Conservation (phyloP, 169 alveolate species). For the Cyclospora cayetanensis region DNA sequence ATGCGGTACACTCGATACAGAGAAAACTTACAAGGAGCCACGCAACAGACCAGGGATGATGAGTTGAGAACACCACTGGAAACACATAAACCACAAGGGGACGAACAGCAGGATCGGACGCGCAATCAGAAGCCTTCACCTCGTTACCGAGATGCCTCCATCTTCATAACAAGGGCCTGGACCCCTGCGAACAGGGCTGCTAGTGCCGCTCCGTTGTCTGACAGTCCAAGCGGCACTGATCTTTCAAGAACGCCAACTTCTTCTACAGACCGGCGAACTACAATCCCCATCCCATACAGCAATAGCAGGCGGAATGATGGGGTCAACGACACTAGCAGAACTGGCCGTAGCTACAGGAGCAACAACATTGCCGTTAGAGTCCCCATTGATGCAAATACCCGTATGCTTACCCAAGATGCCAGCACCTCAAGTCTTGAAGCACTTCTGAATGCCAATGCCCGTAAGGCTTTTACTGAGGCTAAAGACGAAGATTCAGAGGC, state of each 20-base stretch:
- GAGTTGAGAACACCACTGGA: neutral
- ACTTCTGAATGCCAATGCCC: no score
- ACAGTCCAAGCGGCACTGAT: neutral
- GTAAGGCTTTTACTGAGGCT: no score
- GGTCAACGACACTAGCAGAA: no score
- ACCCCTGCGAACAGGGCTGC: neutral
- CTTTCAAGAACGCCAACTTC: no score
- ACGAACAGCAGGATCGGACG: neutral
- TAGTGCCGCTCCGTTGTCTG: neutral
- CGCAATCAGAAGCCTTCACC: neutral
- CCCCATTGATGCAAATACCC: neutral
- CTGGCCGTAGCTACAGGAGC: neutral
- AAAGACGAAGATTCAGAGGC: no score
- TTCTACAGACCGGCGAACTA: no score
- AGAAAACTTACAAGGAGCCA: neutral
- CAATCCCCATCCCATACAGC: no score
- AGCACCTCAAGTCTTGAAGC: no score
- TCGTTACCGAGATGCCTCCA: neutral
- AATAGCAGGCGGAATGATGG: no score
- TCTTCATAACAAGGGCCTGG: neutral
- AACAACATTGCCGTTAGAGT: neutral
- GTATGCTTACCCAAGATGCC: no score
- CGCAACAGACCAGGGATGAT: neutral
- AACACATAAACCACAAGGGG: neutral
- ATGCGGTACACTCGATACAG: neutral